Conservation (phyloP, 2,329 filamentous ascomycete species). For the Fusarium nisikadoi region DNA sequence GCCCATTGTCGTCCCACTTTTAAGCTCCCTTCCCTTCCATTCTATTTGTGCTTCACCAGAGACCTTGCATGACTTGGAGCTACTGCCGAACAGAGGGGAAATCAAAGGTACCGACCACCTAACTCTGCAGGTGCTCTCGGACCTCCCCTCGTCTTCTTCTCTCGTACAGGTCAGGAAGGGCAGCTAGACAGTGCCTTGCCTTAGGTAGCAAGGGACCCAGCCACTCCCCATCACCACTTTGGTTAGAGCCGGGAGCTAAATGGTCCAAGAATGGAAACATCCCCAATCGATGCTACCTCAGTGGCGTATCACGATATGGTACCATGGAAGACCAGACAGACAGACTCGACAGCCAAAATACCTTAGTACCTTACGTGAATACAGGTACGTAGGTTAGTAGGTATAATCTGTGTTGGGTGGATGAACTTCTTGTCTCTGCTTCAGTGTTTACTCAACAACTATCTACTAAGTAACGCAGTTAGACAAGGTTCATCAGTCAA, state of each 20-base stretch:
- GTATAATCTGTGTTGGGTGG: neutral
- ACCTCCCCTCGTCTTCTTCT: neutral
- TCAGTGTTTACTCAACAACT: neutral
- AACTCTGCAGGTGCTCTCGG: slow-evolving; percentile 5
- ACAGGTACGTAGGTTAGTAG: too few species aligned
- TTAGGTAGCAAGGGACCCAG: slow-evolving; percentile 16
- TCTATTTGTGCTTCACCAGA: slow-evolving; percentile 7
- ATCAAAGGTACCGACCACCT: slow-evolving; percentile 15
- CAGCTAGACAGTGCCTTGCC: neutral
- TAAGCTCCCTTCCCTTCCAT: slow-evolving; percentile 27
- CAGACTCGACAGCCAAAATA: neutral
- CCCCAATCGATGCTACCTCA: slow-evolving; percentile 24
- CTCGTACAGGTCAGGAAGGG: slow-evolving; percentile 1
- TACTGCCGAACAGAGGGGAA: slow-evolving; percentile 9
- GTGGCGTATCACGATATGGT: slow-evolving; percentile 18
- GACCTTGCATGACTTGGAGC: neutral
- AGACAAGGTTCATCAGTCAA: neutral
- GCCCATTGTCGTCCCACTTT: slow-evolving; percentile 43
- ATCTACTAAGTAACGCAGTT: neutral
- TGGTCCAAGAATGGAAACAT: slow-evolving; percentile 37
- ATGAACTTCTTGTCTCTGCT: neutral
- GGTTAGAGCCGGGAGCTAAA: slow-evolving; percentile 36
- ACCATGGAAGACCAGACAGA: neutral
- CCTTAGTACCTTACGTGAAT: neutral
- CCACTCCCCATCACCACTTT: slow-evolving; percentile 24